phyloP scores from a whole-genome alignment of 768 basidiomycete species.

The Boletus pseudopeckii region DNA sequence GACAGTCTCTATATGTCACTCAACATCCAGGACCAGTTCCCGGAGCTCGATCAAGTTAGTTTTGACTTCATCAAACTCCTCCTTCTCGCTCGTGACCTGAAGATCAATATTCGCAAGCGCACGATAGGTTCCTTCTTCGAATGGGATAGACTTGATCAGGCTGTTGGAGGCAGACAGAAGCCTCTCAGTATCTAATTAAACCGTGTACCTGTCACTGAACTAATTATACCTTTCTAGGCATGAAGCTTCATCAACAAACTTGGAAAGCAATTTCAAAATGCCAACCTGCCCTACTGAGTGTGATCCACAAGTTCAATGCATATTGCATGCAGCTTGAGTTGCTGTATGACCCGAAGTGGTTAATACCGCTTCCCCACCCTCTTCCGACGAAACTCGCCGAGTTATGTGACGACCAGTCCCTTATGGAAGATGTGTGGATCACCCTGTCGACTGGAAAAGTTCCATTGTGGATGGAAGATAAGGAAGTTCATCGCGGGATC shows the following conservation, averaged over 20 bases:
- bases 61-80: neutral
- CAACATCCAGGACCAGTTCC: neutral
- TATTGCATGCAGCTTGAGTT: neutral
- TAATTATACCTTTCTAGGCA: neutral
- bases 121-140: neutral
- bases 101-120: neutral
- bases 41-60: neutral
- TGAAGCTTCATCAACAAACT: neutral
- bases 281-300: neutral
- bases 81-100: neutral
- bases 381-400: neutral
- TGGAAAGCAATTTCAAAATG: neutral
- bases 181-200: neutral
- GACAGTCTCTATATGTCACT: slow-evolving; percentile 6
- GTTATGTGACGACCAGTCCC: neutral
- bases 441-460: rapidly evolving
- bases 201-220: neutral
- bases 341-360: neutral
- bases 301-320: neutral
- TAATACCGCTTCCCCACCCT: neutral
- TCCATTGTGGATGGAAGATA: neutral
- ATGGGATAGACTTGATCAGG: slow-evolving; percentile 2
- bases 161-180: neutral
- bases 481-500: neutral
- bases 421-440: neutral